Percentiles rank a stretch among this genome's conserved stretches.
phyloP scores from a whole-genome alignment of 495 filamentous ascomycete genomes.

The Parmelia sp. region DNA sequence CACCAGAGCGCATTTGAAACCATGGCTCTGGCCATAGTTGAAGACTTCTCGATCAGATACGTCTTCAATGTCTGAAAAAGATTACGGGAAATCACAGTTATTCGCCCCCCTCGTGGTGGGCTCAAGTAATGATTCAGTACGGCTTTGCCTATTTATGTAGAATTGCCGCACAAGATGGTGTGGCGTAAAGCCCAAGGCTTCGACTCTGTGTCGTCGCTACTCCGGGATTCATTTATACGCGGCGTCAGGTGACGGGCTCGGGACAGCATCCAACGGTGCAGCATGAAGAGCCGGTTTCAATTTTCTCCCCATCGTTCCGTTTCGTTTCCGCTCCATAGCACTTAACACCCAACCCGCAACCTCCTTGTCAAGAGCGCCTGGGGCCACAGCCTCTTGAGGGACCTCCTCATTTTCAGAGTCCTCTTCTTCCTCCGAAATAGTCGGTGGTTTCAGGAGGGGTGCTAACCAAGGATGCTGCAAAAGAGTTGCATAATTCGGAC shows the following conservation, averaged over 20 bases:
- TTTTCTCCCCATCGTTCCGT: slow-evolving; percentile 40
- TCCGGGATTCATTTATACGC: neutral
- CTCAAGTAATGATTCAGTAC: neutral
- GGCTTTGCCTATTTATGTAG: neutral
- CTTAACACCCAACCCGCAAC: slow-evolving; percentile 79
- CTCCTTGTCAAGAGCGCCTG: slow-evolving; percentile 60
- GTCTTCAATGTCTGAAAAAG: neutral
- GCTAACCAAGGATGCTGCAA: slow-evolving; percentile 84
- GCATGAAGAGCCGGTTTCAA: slow-evolving; percentile 71
- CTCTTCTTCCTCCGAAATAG: slow-evolving; percentile 70
- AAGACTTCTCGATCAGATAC: neutral
- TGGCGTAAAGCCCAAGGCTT: neutral
- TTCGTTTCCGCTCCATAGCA: slow-evolving; percentile 56
- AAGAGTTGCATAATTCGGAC: slow-evolving; percentile 84
- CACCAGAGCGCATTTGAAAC: neutral
- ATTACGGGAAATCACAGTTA: neutral
- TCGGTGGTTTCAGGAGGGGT: slow-evolving; percentile 71
- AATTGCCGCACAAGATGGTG: neutral
- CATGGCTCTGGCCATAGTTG: neutral
- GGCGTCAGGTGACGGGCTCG: slow-evolving; percentile 13
- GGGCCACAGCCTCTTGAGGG: slow-evolving; percentile 37
- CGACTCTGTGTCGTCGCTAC: neutral
- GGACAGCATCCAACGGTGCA: slow-evolving; percentile 49
- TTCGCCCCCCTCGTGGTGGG: neutral
- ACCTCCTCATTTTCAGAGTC: slow-evolving; percentile 38